Conservation (phyloP, 768 basidiomycete genomes). For the Rhodotorula toruloides region DNA sequence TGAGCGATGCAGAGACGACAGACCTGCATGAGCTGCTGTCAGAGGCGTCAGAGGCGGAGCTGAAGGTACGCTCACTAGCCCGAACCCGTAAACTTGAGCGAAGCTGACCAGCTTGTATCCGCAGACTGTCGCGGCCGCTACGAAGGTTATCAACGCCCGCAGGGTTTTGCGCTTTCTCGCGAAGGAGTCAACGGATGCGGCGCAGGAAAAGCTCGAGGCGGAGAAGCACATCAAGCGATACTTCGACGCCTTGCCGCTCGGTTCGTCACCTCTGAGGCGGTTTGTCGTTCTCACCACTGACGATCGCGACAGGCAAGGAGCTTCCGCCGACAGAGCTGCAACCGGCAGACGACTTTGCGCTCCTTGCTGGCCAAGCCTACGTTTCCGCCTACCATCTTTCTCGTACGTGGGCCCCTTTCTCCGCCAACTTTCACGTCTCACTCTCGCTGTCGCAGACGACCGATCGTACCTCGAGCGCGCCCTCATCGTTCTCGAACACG, state of each 20-base stretch:
- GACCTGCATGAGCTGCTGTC: conserved; percentile 53
- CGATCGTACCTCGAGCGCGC: conserved; percentile 63
- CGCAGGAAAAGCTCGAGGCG: conserved; percentile 57
- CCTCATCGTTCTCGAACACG: conserved; percentile 64
- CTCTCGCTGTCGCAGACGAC: conserved; percentile 47
- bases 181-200: conserved; percentile 52
- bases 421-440: background rate
- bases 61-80: conserved; percentile 37
- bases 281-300: background rate
- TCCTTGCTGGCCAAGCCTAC: conserved; percentile 65
- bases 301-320: conserved; percentile 49
- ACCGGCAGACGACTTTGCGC: conserved; percentile 75
- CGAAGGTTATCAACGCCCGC: conserved; percentile 64
- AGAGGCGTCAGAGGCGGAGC: background rate
- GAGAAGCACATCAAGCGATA: conserved; percentile 59
- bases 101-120: background rate
- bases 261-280: too few relatives aligned
- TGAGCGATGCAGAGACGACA: conserved; percentile 54
- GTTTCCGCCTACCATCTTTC: conserved; percentile 47
- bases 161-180: conserved; percentile 64
- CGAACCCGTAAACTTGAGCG: background rate
- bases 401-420: conserved; percentile 20
- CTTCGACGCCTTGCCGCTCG: conserved; percentile 62
- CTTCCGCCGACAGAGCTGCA: conserved; percentile 74
- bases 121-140: conserved; percentile 52